Evolutionary conservation across 2,329 filamentous ascomycete genomes (phyloP).

Genomic region (Hysterium pulicare): DNA sequence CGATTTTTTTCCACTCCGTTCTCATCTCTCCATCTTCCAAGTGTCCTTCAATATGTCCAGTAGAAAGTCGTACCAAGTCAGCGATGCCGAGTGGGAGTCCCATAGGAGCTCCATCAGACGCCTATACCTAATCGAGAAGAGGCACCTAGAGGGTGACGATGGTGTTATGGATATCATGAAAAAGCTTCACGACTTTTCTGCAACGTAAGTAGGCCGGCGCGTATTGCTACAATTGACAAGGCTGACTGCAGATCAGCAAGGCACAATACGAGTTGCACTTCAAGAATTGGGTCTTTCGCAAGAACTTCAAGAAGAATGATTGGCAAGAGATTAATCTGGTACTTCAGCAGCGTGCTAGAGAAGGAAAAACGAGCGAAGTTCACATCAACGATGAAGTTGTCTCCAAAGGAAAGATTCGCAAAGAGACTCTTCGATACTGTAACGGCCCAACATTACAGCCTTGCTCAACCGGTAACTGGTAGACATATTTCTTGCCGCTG

Average conservation of each 20-base stretch:
- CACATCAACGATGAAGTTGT: not conserved
- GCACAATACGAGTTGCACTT: not conserved
- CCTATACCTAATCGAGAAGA: constrained; percentile 2
- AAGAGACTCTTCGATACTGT: not conserved
- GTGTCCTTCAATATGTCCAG: not conserved
- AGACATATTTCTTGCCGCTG: too few relatives aligned
- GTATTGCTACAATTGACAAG: too few relatives aligned
- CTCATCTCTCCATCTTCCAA: not conserved
- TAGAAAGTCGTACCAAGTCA: too few relatives aligned
- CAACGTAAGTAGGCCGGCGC: too few relatives aligned
- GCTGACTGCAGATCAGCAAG: too few relatives aligned
- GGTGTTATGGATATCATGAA: constrained; percentile 6
- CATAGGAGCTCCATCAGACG: constrained; percentile 3
- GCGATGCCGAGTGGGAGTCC: constrained; percentile 7
- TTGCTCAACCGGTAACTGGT: too few relatives aligned
- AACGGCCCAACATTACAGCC: too few relatives aligned
- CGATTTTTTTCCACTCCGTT: not conserved
- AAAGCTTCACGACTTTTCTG: constrained; percentile 2
- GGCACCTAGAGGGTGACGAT: constrained; percentile 6
- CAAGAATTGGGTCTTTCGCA: not conserved
- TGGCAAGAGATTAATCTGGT: not conserved
- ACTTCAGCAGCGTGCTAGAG: not conserved
- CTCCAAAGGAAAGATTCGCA: not conserved
- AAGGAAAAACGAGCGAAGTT: not conserved
- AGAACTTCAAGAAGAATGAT: not conserved